These are phyloP conservation scores for Lentinus polychrous DNA, from an alignment of 1,284 basidiomycete genomes.

Conservation along the genomic window DNA sequence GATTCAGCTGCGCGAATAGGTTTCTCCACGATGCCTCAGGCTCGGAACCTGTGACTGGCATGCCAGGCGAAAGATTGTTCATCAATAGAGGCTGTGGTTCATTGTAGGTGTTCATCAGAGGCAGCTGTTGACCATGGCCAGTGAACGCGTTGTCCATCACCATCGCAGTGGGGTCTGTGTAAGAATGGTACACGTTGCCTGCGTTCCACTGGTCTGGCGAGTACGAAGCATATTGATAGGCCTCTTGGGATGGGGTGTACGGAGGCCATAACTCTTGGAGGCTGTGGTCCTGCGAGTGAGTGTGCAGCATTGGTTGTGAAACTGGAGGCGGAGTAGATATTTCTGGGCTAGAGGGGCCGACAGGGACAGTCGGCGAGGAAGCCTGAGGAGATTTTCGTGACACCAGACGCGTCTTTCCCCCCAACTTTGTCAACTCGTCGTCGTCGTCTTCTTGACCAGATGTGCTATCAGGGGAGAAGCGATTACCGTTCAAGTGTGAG, in stretches of 20 bases:
- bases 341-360: conserved; percentile 5
- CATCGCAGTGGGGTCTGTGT: conserved; percentile 6
- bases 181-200: conserved; percentile 8
- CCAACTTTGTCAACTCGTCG: conserved; percentile 51
- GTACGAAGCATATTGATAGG: conserved; percentile 6
- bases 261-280: no score
- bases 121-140: background rate
- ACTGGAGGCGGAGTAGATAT: conserved; percentile 4
- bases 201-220: conserved; percentile 9
- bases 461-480: conserved; percentile 19
- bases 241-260: conserved; percentile 6
- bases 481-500: conserved; percentile 10
- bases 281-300: conserved; percentile 2
- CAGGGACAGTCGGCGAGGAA: conserved; percentile 26
- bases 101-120: no score
- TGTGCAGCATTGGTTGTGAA: conserved; percentile 6
- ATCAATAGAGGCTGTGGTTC: background rate
- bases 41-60: conserved; percentile 16
- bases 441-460: conserved; percentile 43
- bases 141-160: conserved; percentile 4
- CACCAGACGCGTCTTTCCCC: conserved; percentile 55
- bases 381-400: conserved; percentile 46
- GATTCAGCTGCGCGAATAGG: conserved; percentile 20
- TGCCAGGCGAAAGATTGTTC: background rate
- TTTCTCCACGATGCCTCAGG: conserved; percentile 25